These are phyloP conservation scores for Stromatinia cepivora DNA, from an alignment of 2,329 filamentous ascomycete genomes.

Conservation along the genomic window DNA sequence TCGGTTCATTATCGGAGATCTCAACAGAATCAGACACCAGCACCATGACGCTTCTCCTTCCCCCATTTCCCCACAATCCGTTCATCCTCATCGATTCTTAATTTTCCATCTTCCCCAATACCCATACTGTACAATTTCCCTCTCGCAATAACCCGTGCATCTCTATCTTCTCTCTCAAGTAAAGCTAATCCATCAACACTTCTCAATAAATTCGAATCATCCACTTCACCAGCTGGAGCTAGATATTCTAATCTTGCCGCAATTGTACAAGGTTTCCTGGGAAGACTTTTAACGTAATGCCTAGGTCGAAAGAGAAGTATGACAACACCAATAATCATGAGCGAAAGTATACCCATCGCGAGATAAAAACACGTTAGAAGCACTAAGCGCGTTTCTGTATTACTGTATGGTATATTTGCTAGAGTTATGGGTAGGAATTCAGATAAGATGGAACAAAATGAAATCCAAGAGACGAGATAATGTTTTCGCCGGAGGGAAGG, in stretches of 20 bases:
- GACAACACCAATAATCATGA: neutral
- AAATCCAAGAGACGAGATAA: slow-evolving; percentile 4
- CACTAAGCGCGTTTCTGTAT: neutral
- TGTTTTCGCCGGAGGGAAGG: slow-evolving; percentile 43
- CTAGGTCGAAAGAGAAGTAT: neutral
- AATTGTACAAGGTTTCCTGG: neutral
- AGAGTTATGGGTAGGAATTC: slow-evolving; percentile 2
- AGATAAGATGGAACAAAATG: slow-evolving; percentile 8
- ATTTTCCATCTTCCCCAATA: slow-evolving; percentile 38
- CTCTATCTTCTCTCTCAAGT: slow-evolving; percentile 39
- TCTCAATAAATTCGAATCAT: slow-evolving; percentile 42
- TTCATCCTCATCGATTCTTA: slow-evolving; percentile 33
- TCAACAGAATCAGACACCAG: neutral
- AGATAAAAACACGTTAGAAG: neutral
- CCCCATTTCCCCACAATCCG: slow-evolving; percentile 21
- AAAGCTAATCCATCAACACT: slow-evolving; percentile 45
- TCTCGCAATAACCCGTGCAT: slow-evolving; percentile 38
- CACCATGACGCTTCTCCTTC: neutral
- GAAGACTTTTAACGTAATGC: neutral
- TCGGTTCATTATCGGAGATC: neutral
- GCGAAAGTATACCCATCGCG: slow-evolving; percentile 2
- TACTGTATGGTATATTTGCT: slow-evolving; percentile 2
- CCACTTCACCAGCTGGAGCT: neutral
- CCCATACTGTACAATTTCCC: slow-evolving; percentile 41
- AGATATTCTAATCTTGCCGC: slow-evolving; percentile 1